Evolutionary conservation across 805 yeast species (phyloP).

Genomic region (Kluyveromyces lactis): DNA sequence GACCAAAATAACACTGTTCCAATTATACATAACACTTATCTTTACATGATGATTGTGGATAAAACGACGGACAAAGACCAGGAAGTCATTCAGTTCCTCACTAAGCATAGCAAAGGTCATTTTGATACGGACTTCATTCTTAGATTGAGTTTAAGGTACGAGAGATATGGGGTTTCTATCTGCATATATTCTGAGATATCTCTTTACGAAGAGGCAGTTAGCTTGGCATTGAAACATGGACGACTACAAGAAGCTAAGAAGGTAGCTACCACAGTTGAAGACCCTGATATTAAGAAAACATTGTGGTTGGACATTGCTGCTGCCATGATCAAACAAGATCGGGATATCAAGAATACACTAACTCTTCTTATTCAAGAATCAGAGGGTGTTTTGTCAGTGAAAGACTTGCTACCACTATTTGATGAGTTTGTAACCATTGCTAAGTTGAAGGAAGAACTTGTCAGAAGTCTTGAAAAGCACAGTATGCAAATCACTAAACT

Average conservation of each 20-base stretch:
- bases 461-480: slow-evolving; percentile 66
- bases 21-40: slow-evolving; percentile 58
- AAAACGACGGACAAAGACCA: slow-evolving; percentile 33
- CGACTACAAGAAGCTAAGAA: slow-evolving; percentile 20
- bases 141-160: slow-evolving; percentile 56
- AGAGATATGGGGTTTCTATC: slow-evolving; percentile 58
- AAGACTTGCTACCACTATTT: slow-evolving; percentile 74
- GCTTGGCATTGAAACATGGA: slow-evolving; percentile 59
- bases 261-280: slow-evolving; percentile 24
- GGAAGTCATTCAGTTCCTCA: slow-evolving; percentile 43
- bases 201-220: slow-evolving; percentile 73
- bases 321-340: slow-evolving; percentile 23
- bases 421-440: slow-evolving; percentile 80
- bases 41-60: slow-evolving; percentile 53
- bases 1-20: slow-evolving; percentile 36
- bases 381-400: slow-evolving; percentile 51
- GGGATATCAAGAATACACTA: slow-evolving; percentile 27
- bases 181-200: slow-evolving; percentile 60
- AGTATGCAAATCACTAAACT: slow-evolving; percentile 57
- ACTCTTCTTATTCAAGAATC: slow-evolving; percentile 34
- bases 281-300: slow-evolving; percentile 48
- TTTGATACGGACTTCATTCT: slow-evolving; percentile 71
- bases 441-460: slow-evolving; percentile 75
- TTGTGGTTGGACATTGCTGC: slow-evolving; percentile 61
- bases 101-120: slow-evolving; percentile 30